These are phyloP conservation scores for Amanita muscaria DNA, from an alignment of 768 basidiomycete genomes.

Conservation along the genomic window DNA sequence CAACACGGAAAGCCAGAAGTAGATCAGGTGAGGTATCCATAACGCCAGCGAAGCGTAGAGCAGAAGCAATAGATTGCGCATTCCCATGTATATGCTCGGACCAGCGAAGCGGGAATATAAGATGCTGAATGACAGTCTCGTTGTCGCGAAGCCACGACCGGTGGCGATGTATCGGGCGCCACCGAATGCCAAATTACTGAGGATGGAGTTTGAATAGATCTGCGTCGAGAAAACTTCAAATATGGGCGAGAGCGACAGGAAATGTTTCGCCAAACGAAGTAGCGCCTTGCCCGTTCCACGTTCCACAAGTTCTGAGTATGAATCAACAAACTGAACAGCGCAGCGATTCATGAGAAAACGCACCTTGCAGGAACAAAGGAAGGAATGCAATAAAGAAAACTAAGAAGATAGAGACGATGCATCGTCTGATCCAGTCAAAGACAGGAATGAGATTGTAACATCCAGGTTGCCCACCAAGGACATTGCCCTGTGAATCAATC, in stretches of 20 bases:
- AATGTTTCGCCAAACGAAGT: conserved; percentile 91
- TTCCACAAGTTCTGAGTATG: conserved; percentile 76
- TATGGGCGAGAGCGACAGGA: conserved; percentile 91
- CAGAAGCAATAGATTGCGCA: conserved; percentile 85
- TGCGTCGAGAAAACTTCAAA: conserved; percentile 99
- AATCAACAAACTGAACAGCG: conserved; percentile 3
- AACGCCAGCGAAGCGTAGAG: conserved; percentile 87
- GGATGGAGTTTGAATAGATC: conserved; percentile 94
- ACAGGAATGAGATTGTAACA: conserved; percentile 97
- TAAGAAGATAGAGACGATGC: conserved; percentile 95
- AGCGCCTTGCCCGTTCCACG: conserved; percentile 93
- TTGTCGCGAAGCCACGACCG: conserved; percentile 97
- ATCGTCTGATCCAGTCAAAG: conserved; percentile 96
- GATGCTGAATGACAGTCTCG: conserved; percentile 91
- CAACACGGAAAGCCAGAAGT: conserved; percentile 97
- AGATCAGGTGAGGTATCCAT: conserved; percentile 92
- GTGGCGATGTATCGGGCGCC: conserved; percentile 99
- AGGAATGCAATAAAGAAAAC: conserved; percentile 98
- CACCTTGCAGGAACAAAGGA: conserved; percentile 92
- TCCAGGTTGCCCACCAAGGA: conserved; percentile 76
- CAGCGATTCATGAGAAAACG: neutral
- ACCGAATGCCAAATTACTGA: conserved; percentile 95
- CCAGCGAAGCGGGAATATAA: conserved; percentile 98
- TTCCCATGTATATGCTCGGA: conserved; percentile 98
- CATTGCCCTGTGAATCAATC: conserved; percentile 72